Evolutionary conservation across 148 eudicot species (phyloP), one percentile per base, ranked within the genome.

Genomic region (Salicornia ramosissima): DNA sequence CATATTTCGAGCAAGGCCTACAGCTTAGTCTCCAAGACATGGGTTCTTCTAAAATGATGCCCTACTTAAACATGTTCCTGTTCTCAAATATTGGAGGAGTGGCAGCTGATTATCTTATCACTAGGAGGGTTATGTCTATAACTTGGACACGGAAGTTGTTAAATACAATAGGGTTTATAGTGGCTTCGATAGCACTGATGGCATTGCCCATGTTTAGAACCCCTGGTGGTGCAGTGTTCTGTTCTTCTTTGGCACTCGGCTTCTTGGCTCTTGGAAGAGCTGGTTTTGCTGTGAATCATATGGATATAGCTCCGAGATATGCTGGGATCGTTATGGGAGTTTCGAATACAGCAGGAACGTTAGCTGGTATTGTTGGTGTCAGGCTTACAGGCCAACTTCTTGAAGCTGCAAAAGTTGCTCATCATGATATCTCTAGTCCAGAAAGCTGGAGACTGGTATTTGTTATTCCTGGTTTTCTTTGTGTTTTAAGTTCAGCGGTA

Each of bases 271-370:
- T 92, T n/a, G 97, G 96, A 36, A 82, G 97, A 82, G 97, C 96
- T 31, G 97, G 97, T 24, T 92, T 92, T 88, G 97, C 97, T 0
- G 93, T 92, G 53, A 92, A 92, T 79, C 97, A 92, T 77, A 92
- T 92, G 97, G 97, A 92, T 73, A 83, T 92, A 76, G 97, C 97
- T 74, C 97, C 97, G 1, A 83, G 96, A 67, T 92, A 86, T 71
- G 97, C 97, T 47, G 97, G 97, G 19, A 92, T 92, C 46, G 91
- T 92, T 15, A 92, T 92, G 96, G 97, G 97, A 69, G 90, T 92
- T 66, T 92, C 97, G 4, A 92, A 92, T 69, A 92, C 97, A 55
- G 97, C 97, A 14, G 97, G 97, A 43, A 92, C 97, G 12, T 78
- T 92, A 63, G 97, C 97, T 68, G 97, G 97, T 24, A 85, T 92